These are phyloP conservation scores for Kwoniella bestiolae DNA, from an alignment of 768 basidiomycete species.

Conservation along the genomic window DNA sequence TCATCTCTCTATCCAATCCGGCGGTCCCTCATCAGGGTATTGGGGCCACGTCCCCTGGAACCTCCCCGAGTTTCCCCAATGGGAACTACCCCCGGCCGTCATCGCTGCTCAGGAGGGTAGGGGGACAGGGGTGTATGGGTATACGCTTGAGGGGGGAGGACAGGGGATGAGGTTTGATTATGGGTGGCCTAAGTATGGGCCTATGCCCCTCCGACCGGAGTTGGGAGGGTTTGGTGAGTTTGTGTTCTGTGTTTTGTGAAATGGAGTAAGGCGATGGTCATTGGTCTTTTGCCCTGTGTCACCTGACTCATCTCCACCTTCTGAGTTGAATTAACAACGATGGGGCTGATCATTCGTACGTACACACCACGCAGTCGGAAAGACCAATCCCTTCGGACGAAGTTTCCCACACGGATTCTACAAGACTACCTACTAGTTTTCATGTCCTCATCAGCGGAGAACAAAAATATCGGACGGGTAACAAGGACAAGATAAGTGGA, in stretches of 20 bases:
- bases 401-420: conserved; percentile 48
- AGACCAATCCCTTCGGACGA: conserved; percentile 51
- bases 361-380: conserved; percentile 33
- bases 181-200: conserved; percentile 54
- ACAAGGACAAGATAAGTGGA: too few species aligned
- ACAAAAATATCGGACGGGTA: too few species aligned
- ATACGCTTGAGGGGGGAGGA: conserved; percentile 23
- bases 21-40: conserved; percentile 43
- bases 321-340: too few species aligned
- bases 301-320: too few species aligned
- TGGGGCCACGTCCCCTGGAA: conserved; percentile 46
- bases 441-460: neutral
- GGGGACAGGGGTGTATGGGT: conserved; percentile 34
- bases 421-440: conserved; percentile 39
- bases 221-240: conserved; percentile 51
- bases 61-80: conserved; percentile 21
- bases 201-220: conserved; percentile 53
- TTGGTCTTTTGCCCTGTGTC: too few species aligned
- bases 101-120: conserved; percentile 43
- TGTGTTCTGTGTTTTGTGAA: neutral
- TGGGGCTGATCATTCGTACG: neutral
- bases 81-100: conserved; percentile 45
- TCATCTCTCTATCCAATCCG: conserved; percentile 38
- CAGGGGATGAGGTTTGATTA: conserved; percentile 41
- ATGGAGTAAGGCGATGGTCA: too few species aligned